Conservation (phyloP, 768 basidiomycete species). For the Mycena filopes region DNA sequence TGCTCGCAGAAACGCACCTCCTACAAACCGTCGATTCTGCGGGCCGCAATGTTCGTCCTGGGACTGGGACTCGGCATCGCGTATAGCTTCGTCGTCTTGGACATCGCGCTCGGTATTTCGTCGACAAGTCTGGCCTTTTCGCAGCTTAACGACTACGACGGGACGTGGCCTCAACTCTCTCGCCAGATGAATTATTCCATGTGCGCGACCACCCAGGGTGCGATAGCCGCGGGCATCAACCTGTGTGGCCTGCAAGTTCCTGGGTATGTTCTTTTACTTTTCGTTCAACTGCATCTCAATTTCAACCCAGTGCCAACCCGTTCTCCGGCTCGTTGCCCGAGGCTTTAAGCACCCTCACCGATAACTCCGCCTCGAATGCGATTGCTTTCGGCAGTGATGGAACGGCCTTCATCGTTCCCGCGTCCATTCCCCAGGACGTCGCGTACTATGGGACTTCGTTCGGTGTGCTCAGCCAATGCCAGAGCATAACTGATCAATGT, state of each 20-base stretch:
- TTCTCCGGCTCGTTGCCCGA: slow-evolving; percentile 23
- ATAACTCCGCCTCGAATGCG: slow-evolving; percentile 27
- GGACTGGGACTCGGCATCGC: slow-evolving; percentile 12
- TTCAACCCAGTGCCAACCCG: neutral
- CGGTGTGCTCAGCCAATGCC: slow-evolving; percentile 22
- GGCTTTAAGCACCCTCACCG: slow-evolving; percentile 24
- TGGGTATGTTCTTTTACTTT: neutral
- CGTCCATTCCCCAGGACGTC: slow-evolving; percentile 20
- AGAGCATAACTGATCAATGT: slow-evolving; percentile 29
- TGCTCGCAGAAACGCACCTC: slow-evolving; percentile 11
- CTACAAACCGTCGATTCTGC: slow-evolving; percentile 20
- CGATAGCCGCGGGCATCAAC: slow-evolving; percentile 9
- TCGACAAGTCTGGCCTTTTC: slow-evolving; percentile 17
- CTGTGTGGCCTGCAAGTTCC: slow-evolving; percentile 23
- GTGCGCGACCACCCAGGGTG: slow-evolving; percentile 27
- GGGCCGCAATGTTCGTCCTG: slow-evolving; percentile 18
- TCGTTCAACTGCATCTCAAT: neutral
- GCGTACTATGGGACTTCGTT: slow-evolving; percentile 20
- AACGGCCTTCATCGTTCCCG: slow-evolving; percentile 28
- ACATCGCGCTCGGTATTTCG: slow-evolving; percentile 9
- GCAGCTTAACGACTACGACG: slow-evolving; percentile 11
- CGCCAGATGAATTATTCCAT: slow-evolving; percentile 29
- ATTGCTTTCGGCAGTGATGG: slow-evolving; percentile 26
- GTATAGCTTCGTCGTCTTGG: slow-evolving; percentile 13
- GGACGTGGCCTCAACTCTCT: slow-evolving; percentile 27